These are phyloP conservation scores for Cenchrus fungigraminus DNA, from an alignment of 176 grass and related monocot species.

Conservation along the genomic window DNA sequence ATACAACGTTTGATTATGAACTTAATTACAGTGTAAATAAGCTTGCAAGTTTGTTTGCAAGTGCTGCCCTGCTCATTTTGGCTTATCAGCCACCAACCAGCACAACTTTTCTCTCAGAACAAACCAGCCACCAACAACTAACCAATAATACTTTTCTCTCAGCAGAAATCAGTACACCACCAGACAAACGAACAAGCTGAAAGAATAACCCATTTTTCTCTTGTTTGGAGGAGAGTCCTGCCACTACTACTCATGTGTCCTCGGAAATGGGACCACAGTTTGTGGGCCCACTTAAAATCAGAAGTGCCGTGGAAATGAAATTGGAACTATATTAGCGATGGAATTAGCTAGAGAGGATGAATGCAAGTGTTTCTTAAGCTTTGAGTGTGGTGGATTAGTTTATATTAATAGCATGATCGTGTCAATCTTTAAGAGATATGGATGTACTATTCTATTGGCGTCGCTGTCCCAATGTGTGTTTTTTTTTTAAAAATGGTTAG, in stretches of 20 bases:
- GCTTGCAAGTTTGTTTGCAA: too few species aligned
- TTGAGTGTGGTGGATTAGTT: neutral
- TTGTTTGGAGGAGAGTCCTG: neutral
- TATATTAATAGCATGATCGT: neutral
- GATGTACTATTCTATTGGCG: neutral
- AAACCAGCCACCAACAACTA: too few species aligned
- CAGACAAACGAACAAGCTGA: too few species aligned
- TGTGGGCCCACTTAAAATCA: neutral
- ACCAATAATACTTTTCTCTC: too few species aligned
- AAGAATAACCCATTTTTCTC: neutral
- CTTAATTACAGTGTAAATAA: too few species aligned
- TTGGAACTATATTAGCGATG: neutral
- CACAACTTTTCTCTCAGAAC: too few species aligned
- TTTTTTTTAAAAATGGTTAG: neutral
- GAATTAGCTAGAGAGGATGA: neutral
- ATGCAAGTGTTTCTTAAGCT: too few species aligned
- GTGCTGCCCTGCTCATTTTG: too few species aligned
- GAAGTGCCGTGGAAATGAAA: neutral
- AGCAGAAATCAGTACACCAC: too few species aligned
- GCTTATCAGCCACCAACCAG: too few species aligned
- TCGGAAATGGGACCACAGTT: neutral
- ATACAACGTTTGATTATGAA: too few species aligned
- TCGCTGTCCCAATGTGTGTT: neutral
- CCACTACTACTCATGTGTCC: neutral
- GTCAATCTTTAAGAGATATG: conserved; percentile 21